These are phyloP conservation scores for Ceratocystiopsis sp. DNA, from an alignment of 2,329 filamentous ascomycete genomes.

Conservation along the genomic window DNA sequence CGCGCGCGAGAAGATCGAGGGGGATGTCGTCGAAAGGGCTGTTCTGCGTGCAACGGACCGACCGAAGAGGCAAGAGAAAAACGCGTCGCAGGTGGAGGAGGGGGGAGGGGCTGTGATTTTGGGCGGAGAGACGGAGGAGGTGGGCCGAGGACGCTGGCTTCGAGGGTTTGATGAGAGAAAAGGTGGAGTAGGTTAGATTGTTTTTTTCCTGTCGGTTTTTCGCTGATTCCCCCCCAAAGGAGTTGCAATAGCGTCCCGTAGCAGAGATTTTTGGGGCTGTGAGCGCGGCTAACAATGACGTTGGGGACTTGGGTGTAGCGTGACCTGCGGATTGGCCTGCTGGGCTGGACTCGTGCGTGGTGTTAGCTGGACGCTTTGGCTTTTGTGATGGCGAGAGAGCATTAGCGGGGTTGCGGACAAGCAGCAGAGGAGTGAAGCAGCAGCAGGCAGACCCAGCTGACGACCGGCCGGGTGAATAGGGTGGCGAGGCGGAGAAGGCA, in stretches of 20 bases:
- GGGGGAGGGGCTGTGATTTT: constrained; percentile 7
- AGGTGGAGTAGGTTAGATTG: background rate
- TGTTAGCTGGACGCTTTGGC: constrained; percentile 5
- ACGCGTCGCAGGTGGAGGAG: constrained; percentile 11
- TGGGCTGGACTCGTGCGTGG: background rate
- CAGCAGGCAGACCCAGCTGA: too few species aligned
- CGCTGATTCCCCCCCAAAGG: too few species aligned
- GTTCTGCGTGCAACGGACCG: too few species aligned
- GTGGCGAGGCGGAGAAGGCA: too few species aligned
- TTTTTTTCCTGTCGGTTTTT: constrained; percentile 2
- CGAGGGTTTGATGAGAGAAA: background rate
- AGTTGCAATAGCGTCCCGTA: too few species aligned
- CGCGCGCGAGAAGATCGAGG: too few species aligned
- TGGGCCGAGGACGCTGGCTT: background rate
- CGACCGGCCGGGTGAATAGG: too few species aligned
- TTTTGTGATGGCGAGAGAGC: constrained; percentile 2
- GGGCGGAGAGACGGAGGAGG: constrained; percentile 4
- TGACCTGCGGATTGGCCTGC: background rate
- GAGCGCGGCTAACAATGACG: constrained; percentile 9
- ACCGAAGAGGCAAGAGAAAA: constrained; percentile 7
- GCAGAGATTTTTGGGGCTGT: constrained; percentile 5
- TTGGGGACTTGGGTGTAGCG: constrained; percentile 3
- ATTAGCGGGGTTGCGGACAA: constrained; percentile 5
- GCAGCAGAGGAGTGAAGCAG: too few species aligned
- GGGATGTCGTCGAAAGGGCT: too few species aligned